Evolutionary conservation across 192 early-diverging fungal species (phyloP), one percentile per base, ranked within the genome.

Genomic region (Entomortierella lignicola): DNA sequence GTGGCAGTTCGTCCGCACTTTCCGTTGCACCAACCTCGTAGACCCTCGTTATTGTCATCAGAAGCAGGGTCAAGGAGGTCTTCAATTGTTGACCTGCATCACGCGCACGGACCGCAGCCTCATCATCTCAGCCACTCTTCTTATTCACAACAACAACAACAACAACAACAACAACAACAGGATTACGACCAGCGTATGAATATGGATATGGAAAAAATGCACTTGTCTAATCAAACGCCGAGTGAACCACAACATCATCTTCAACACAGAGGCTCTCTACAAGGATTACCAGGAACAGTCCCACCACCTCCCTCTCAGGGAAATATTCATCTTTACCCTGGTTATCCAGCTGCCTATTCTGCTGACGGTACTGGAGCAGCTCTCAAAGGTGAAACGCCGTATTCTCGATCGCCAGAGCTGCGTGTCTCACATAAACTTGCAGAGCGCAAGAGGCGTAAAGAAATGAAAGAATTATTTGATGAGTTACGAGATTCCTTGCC

Each of bases 391-490:
- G 88, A 89, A 23, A 85, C 85, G 13, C 90, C 91, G 12, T 92
- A 92, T 66, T 86, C 89, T 15, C 85, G 91, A 18, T 87, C 89
- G 8, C 92, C 93, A 29, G 93, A 96, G 69, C 81, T 96, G 32
- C 84, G 94, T 42, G 87, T 95, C n/a, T 90, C 88, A 59, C 95
- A 96, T 80, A 96, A 96, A 69, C 74, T 96, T 42, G 95, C 95
- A 13, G 95, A 96, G 62, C 82, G 95, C 54, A 94, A 94, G 60
- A 87, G 95, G 20, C 89, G 95, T 42, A 94, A 90, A 67, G 95
- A 96, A 66, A 95, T 96, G 92, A 96, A 96, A 69, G 91, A 93
- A 43, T 83, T 96, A 27, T 96, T 96, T 89, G 95, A 96, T 82
- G 90, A 92, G 50, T 82, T 96, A 21, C 86, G 92, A 48, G 92